Evolutionary conservation across 768 basidiomycete genomes (phyloP).

Genomic region (Wakefieldia striispora): DNA sequence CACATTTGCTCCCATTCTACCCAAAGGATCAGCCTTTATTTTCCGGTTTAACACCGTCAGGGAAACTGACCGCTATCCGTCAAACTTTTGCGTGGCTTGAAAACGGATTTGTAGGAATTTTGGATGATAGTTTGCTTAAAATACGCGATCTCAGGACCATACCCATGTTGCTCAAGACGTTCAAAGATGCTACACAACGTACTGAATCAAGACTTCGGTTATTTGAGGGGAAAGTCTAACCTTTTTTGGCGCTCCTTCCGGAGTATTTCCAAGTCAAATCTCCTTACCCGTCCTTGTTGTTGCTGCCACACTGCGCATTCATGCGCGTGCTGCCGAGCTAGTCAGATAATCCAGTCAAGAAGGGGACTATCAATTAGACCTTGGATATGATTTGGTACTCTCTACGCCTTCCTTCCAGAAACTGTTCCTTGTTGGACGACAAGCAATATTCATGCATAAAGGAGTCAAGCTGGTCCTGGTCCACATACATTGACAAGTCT

Average conservation of each 20-base stretch:
- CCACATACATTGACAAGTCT: neutral
- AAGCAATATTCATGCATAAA: constrained; percentile 8
- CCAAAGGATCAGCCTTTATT: neutral
- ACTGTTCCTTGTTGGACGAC: neutral
- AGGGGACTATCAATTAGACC: neutral
- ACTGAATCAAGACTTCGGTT: neutral
- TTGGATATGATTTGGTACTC: neutral
- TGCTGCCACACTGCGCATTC: constrained; percentile 6
- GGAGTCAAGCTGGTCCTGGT: constrained; percentile 5
- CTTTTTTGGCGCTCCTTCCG: neutral
- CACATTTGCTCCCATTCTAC: constrained; percentile 14
- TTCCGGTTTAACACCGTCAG: too few relatives aligned
- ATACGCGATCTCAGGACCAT: neutral
- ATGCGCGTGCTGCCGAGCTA: constrained; percentile 1
- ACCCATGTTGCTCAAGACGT: constrained; percentile 7
- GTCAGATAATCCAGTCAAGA: neutral
- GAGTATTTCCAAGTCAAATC: neutral
- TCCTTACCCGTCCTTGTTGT: neutral
- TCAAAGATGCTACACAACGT: constrained; percentile 8
- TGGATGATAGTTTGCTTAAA: neutral
- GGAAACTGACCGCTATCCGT: constrained; percentile 6
- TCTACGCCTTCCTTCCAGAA: neutral
- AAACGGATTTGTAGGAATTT: neutral
- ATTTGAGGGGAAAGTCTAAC: neutral
- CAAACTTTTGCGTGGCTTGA: constrained; percentile 2